Conservation (phyloP, 352 stramenopile species). For the Globisporangium canariense region DNA sequence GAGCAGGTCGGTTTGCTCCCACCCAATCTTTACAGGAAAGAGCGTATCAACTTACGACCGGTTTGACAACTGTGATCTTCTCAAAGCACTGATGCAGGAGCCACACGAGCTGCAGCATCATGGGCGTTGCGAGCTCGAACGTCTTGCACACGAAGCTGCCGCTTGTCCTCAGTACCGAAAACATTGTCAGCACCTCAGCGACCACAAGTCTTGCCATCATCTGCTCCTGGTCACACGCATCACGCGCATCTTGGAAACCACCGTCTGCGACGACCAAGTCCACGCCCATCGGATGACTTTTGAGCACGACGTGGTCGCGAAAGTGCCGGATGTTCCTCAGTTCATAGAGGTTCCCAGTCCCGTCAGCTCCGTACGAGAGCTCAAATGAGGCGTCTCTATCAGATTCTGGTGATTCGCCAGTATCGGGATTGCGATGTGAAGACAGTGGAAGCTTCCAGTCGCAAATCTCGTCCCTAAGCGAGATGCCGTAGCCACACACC, state of each 20-base stretch:
- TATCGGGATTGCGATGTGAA: slow-evolving; percentile 9
- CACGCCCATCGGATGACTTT: slow-evolving; percentile 32
- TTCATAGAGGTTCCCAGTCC: slow-evolving; percentile 65
- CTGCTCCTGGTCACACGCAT: slow-evolving; percentile 60
- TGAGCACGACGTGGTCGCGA: slow-evolving; percentile 28
- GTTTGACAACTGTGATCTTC: slow-evolving; percentile 66
- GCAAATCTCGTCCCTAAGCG: slow-evolving; percentile 46
- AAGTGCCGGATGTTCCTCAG: slow-evolving; percentile 58
- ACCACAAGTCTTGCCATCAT: slow-evolving; percentile 62
- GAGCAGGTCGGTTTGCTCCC: not conserved
- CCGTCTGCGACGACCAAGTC: slow-evolving; percentile 68
- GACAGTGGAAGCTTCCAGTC: slow-evolving; percentile 38
- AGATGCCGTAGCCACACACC: slow-evolving; percentile 60
- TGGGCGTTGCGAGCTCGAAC: slow-evolving; percentile 60
- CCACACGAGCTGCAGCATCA: slow-evolving; percentile 66
- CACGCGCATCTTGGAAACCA: slow-evolving; percentile 64
- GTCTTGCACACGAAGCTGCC: slow-evolving; percentile 81
- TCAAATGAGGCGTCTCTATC: slow-evolving; percentile 24
- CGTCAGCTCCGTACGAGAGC: slow-evolving; percentile 64
- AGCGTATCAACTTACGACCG: slow-evolving; percentile 28
- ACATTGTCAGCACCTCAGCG: slow-evolving; percentile 61
- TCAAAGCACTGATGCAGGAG: slow-evolving; percentile 61
- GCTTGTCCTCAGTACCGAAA: slow-evolving; percentile 33
- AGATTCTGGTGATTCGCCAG: not conserved
- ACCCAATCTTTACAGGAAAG: not conserved